Evolutionary conservation across 2,329 filamentous ascomycete species (phyloP), one percentile per base, ranked within the genome.

Genomic region (Talaromyces sp.): DNA sequence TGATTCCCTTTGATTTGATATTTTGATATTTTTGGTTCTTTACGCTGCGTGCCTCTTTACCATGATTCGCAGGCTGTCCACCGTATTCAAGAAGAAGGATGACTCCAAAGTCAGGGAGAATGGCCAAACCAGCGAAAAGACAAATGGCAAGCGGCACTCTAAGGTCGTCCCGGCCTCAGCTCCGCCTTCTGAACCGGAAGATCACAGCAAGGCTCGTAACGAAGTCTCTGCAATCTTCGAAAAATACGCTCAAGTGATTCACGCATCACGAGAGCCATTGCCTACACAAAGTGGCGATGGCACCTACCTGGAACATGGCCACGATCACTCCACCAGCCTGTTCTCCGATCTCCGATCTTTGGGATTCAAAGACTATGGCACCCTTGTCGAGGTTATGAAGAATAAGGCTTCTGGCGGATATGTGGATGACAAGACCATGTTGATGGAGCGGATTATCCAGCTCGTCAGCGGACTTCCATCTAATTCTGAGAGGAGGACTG

Each of bases 401-500:
- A 81, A 78, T 65, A 87, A 90, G 74, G 73, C 87, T 35, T 87
- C 84, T 67, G 87, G 88, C 1, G 82, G 84, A 55, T 79, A 88
- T 11, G 75, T 85, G 5, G 87, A 93, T 69, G 91, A 93, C 77
- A 90, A 89, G 76, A 89, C 87, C 1, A 89, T 91, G 81, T 79
- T 91, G 50, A 90, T 92, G 86, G 89, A 92, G 73, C 81, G 85
- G 7, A 82, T 88, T 5, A 91, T 92, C 57, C 61, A 88, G 78
- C 80, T 92, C 16, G 88, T 91, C 5, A 82, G 87, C 12, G 83
- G 83, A 35, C 79, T 92, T 37, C 88, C 87, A 0, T 76, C 82
- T 57, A 79, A 83, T 61, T 91, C 88, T 1, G 84, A 83, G 68
- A 81, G 83, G 28, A 82, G 88, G 9, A 79, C 82, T 46, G 77